phyloP scores from a whole-genome alignment of 176 grass and related monocot genomes.

The Aegilops sharonensis region DNA sequence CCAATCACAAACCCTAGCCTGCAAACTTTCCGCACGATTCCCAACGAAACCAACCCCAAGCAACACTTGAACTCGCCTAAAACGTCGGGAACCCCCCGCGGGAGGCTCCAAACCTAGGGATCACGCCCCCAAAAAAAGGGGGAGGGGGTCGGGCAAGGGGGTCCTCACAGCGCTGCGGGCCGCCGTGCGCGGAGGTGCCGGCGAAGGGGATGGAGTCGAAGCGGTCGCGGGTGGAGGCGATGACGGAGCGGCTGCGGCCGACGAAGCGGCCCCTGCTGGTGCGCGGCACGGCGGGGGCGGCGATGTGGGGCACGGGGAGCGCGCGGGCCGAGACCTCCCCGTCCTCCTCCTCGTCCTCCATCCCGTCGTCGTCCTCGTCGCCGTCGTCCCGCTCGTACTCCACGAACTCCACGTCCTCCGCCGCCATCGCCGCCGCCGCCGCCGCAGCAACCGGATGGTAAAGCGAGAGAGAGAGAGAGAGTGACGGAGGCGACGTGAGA shows the following conservation, averaged over 20 bases:
- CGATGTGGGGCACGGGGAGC: slow-evolving; percentile 52
- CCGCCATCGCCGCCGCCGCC: slow-evolving; percentile 12
- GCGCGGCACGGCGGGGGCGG: slow-evolving; percentile 29
- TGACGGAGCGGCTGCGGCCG: slow-evolving; percentile 38
- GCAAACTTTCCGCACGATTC: not conserved
- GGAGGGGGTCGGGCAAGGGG: not conserved
- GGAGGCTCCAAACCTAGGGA: not conserved
- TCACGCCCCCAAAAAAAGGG: not conserved
- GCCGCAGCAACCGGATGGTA: not conserved
- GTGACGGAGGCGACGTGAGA: slow-evolving; percentile 9
- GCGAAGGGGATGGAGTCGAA: slow-evolving; percentile 32
- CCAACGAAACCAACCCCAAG: not conserved
- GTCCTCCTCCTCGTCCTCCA: slow-evolving; percentile 52
- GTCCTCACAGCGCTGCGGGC: slow-evolving; percentile 54
- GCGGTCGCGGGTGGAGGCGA: slow-evolving; percentile 33
- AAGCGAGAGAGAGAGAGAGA: not conserved
- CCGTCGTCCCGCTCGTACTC: slow-evolving; percentile 37
- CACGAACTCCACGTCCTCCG: slow-evolving; percentile 33
- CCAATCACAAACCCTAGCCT: not conserved
- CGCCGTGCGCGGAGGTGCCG: not conserved
- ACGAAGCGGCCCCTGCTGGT: slow-evolving; percentile 35
- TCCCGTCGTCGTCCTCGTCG: slow-evolving; percentile 39
- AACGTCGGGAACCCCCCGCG: not conserved
- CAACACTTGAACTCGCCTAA: not conserved
- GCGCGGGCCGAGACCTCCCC: slow-evolving; percentile 11